A percentile compares a stretch with the other conserved stretches of the same genome.
Conservation (phyloP, 805 yeast genomes). For the Candida montana region DNA sequence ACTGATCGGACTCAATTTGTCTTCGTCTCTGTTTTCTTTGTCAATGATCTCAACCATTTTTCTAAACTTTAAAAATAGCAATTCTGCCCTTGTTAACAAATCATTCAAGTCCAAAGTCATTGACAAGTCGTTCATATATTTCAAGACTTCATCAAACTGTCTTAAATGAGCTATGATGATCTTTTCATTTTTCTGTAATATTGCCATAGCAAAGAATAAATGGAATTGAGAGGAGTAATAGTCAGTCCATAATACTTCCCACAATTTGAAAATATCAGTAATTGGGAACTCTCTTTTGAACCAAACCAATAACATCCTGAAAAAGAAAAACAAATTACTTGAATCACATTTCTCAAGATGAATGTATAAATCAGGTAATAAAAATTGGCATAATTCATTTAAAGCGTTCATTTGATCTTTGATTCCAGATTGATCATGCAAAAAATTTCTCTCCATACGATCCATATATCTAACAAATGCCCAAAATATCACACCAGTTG, state of each 20-base stretch:
- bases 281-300: slow-evolving; percentile 86
- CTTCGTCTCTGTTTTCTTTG: slow-evolving; percentile 10
- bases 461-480: slow-evolving; percentile 85
- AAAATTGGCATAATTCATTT: slow-evolving; percentile 80
- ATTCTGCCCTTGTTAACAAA: slow-evolving; percentile 76
- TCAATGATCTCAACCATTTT: slow-evolving; percentile 79
- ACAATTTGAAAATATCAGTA: slow-evolving; percentile 68
- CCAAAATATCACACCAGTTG: slow-evolving; percentile 66
- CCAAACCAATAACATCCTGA: slow-evolving; percentile 94
- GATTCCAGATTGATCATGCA: slow-evolving; percentile 92
- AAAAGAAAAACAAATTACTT: slow-evolving; percentile 85
- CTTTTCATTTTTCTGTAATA: slow-evolving; percentile 81
- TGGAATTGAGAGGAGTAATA: slow-evolving; percentile 82
- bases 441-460: slow-evolving; percentile 89
- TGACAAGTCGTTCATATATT: slow-evolving; percentile 86
- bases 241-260: slow-evolving; percentile 94
- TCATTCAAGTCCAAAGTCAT: slow-evolving; percentile 72
- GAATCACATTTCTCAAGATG: slow-evolving; percentile 88
- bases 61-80: slow-evolving; percentile 72
- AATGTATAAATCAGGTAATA: slow-evolving; percentile 78
- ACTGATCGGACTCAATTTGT: slow-evolving; percentile 28
- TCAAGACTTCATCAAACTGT: slow-evolving; percentile 86
- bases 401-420: slow-evolving; percentile 78
- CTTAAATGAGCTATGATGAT: slow-evolving; percentile 68
- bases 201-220: slow-evolving; percentile 79